Evolutionary conservation across 495 filamentous ascomycete species (phyloP).

Genomic region (Podospora conica): DNA sequence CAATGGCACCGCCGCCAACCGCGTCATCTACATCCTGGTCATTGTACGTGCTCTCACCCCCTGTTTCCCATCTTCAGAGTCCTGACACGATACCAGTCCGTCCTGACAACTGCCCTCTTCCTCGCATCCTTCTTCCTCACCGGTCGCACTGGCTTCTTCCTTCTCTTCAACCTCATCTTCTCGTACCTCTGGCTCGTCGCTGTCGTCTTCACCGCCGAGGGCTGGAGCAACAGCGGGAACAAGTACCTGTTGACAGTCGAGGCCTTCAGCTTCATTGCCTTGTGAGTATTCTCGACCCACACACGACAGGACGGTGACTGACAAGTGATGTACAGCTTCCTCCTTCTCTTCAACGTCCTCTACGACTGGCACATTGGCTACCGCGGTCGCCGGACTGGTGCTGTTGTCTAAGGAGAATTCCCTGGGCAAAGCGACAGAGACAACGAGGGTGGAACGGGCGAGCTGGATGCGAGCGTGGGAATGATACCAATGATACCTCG

Average conservation of each 20-base stretch:
- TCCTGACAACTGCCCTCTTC: constrained; percentile 54
- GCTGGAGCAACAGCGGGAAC: constrained; percentile 43
- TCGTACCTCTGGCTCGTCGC: constrained; percentile 60
- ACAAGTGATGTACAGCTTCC: constrained; percentile 36
- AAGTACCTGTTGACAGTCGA: constrained; percentile 46
- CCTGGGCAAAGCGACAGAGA: too few relatives aligned
- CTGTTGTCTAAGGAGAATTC: constrained; percentile 22
- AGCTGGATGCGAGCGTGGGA: too few relatives aligned
- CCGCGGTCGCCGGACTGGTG: constrained; percentile 19
- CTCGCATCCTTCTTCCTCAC: constrained; percentile 50
- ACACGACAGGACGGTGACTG: constrained; percentile 12
- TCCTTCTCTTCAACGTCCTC: constrained; percentile 48
- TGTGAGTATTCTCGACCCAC: constrained; percentile 37
- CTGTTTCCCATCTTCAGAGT: background rate
- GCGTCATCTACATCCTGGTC: constrained; percentile 50
- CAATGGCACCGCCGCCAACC: constrained; percentile 31
- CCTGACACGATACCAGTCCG: constrained; percentile 34
- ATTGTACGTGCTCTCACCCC: constrained; percentile 41
- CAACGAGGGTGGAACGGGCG: too few relatives aligned
- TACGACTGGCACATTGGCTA: constrained; percentile 42
- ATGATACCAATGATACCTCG: too few relatives aligned
- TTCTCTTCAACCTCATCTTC: constrained; percentile 54
- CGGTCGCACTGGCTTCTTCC: constrained; percentile 41
- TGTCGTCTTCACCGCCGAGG: constrained; percentile 53
- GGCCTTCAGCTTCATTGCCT: constrained; percentile 56